A percentile compares a stretch with the other conserved stretches of the same genome.
phyloP scores from a whole-genome alignment of 768 basidiomycete species.

The Porpolomopsis calyptriformis region DNA sequence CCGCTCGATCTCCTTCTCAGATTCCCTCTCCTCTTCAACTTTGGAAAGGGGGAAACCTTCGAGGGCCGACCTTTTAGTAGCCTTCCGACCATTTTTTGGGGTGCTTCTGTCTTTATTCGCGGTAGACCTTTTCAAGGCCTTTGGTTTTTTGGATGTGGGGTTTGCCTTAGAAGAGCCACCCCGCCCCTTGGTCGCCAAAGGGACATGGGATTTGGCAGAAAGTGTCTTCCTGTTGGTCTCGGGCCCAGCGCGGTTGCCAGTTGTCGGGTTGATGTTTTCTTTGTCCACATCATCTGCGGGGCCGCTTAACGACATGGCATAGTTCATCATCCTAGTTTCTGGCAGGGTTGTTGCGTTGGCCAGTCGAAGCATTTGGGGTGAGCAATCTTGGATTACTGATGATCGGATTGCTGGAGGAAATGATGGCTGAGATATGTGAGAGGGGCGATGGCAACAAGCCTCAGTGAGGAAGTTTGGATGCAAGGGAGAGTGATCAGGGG shows the following conservation, averaged over 20 bases:
- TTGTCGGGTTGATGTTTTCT: slow-evolving; percentile 70
- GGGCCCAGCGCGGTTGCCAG: slow-evolving; percentile 44
- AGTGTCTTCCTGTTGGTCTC: slow-evolving; percentile 52
- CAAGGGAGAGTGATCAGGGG: neutral
- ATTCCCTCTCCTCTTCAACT: slow-evolving; percentile 41
- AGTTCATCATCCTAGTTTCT: neutral
- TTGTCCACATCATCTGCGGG: slow-evolving; percentile 36
- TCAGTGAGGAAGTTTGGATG: neutral
- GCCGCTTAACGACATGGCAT: neutral
- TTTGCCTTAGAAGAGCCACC: slow-evolving; percentile 32
- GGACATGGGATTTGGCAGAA: too few species aligned
- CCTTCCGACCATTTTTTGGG: slow-evolving; percentile 25
- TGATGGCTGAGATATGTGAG: neutral
- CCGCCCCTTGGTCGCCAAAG: slow-evolving; percentile 45
- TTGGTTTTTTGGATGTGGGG: slow-evolving; percentile 52
- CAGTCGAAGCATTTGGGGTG: neutral
- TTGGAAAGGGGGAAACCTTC: slow-evolving; percentile 44
- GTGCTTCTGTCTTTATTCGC: slow-evolving; percentile 30
- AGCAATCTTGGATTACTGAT: slow-evolving; percentile 4
- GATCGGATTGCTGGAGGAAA: slow-evolving; percentile 3
- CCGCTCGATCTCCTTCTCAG: slow-evolving; percentile 19
- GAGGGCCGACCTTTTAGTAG: slow-evolving; percentile 17
- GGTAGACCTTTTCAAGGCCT: slow-evolving; percentile 28
- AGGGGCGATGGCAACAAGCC: neutral
- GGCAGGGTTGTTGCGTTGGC: neutral